Base-by-base conservation (phyloP, 495 filamentous ascomycete genomes). In the Penicillium antarcticum region DNA sequence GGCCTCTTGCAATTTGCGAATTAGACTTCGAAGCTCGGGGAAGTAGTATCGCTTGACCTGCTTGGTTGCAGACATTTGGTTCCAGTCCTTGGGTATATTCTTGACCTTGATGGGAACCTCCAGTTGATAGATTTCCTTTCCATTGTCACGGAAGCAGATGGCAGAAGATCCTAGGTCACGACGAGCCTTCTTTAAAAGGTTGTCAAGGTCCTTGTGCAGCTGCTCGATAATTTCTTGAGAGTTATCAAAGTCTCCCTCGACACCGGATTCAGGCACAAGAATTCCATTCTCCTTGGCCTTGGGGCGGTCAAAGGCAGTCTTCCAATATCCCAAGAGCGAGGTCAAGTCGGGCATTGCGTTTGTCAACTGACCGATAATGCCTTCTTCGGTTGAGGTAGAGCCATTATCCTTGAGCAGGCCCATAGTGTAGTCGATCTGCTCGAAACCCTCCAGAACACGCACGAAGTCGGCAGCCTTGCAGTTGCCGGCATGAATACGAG, bases 41-140 rank as follows among this genome's bases (percentile, higher is more conserved):
- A 86, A 92, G 72, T 97, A 99, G 75, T 94, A 99, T 1, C 95
- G 88, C 69, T 96, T 97, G 62, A 94, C 88, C 42, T 86, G 84
- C 42, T 86, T 79, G 0, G 95, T 96, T 9, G 90, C 87, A 14
- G 92, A 97, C 92, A 96, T 97, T 67, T 97, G 94, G 58, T 89
- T 83, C 95, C 95, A 99, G 55, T 71, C 73, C 57, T 87, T 86
- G 0, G 95, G 94, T 6, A 99, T 80, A 24, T 73, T 73, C 64
- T 92, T 95, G 63, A 91, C 78, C 37, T 90, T 86, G 57, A 87
- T 83, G 0, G 95, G 95, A 0, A 89, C 87, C 66, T 99, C 95
- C 3, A 99, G 80, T 66, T 97, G 91, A 64, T 96, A 99, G 42
- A 97, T 88, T 61, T 99, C 95, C 68, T 97, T 99, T 21, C 95